These are phyloP conservation scores for Penicillium steckii DNA, from an alignment of 495 filamentous ascomycete species.

Conservation along the genomic window DNA sequence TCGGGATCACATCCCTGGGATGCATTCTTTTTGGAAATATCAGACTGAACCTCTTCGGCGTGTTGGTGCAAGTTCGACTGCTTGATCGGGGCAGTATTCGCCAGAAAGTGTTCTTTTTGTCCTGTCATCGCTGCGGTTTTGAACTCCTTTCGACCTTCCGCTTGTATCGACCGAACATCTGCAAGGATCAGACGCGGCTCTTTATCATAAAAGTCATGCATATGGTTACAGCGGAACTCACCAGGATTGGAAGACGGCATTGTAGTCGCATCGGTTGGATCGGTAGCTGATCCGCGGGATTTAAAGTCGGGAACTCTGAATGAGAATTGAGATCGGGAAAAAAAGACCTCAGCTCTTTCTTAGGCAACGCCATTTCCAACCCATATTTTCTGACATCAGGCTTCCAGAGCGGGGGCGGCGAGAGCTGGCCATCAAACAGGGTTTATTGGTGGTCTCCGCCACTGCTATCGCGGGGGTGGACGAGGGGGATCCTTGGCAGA, in stretches of 20 bases:
- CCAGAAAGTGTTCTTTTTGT: not conserved
- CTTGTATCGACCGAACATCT: not conserved
- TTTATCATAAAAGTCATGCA: not conserved
- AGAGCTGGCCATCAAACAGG: not conserved
- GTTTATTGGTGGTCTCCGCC: not conserved
- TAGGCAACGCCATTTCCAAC: not conserved
- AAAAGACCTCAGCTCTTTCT: not conserved
- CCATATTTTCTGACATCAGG: not conserved
- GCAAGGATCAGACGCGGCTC: not conserved
- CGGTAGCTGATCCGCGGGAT: not conserved
- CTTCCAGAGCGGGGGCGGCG: not conserved
- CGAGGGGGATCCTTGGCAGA: constrained; percentile 11
- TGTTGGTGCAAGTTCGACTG: not conserved
- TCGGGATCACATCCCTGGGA: not conserved
- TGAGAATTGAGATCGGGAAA: not conserved
- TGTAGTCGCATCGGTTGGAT: not conserved
- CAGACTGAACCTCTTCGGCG: not conserved
- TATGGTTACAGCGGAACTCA: not conserved
- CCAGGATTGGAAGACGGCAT: not conserved
- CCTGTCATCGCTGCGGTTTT: not conserved
- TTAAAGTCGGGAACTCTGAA: not conserved
- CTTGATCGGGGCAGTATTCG: not conserved
- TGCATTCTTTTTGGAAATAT: not conserved
- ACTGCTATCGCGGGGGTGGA: constrained; percentile 4
- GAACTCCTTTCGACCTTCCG: not conserved